phyloP scores from a whole-genome alignment of 192 early-diverging fungal genomes.

The Coemansia sp. region DNA sequence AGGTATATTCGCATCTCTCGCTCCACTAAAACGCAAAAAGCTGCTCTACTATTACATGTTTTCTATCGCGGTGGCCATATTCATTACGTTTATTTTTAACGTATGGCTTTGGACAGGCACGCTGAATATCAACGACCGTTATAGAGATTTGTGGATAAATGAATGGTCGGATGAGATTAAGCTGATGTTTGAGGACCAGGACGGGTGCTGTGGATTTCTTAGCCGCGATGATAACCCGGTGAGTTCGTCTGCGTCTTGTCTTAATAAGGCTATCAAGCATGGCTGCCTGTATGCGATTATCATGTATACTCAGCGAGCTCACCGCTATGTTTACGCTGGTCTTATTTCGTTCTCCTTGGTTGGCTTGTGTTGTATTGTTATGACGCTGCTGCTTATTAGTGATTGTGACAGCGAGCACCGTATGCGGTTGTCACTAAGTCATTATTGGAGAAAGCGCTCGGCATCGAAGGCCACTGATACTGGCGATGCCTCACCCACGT shows the following conservation, averaged over 20 bases:
- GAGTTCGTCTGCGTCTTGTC: conserved; percentile 20
- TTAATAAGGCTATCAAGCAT: conserved; percentile 9
- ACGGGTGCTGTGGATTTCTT: conserved; percentile 37
- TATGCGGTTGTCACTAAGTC: conserved; percentile 13
- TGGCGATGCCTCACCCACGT: conserved; percentile 1
- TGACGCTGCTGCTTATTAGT: conserved; percentile 22
- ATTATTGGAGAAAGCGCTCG: conserved; percentile 24
- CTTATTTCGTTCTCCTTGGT: conserved; percentile 30
- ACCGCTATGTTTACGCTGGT: conserved; percentile 39
- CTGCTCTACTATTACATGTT: conserved; percentile 23
- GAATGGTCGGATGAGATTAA: conserved; percentile 33
- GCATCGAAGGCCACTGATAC: conserved; percentile 13
- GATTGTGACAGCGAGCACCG: conserved; percentile 25
- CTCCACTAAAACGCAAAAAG: conserved; percentile 24
- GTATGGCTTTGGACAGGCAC: conserved; percentile 44
- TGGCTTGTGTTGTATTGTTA: conserved; percentile 19
- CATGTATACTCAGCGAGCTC: conserved; percentile 27
- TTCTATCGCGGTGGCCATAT: conserved; percentile 9
- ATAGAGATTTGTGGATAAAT: conserved; percentile 25
- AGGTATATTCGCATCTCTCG: conserved; percentile 28
- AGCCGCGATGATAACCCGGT: conserved; percentile 29
- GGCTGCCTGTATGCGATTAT: conserved; percentile 40
- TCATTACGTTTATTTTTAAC: conserved; percentile 24
- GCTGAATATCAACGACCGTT: conserved; percentile 27
- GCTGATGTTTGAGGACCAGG: conserved; percentile 25